phyloP scores from a whole-genome alignment of 495 filamentous ascomycete genomes.

The Penicillium angulare region DNA sequence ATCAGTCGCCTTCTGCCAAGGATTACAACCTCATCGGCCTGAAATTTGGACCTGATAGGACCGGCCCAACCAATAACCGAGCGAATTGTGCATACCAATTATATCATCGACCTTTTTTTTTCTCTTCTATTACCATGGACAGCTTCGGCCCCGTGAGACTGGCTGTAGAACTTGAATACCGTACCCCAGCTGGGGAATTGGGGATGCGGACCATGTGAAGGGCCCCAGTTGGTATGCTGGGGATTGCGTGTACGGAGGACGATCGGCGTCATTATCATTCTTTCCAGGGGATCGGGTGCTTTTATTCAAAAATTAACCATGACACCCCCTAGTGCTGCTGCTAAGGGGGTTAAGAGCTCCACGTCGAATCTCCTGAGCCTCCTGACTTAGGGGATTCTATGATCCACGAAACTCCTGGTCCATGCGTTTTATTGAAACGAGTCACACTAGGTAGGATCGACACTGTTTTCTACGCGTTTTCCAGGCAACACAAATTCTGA shows the following conservation, averaged over 20 bases:
- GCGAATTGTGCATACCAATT: background rate
- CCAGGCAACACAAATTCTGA: background rate
- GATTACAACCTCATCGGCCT: background rate
- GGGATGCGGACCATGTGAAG: background rate
- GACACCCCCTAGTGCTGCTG: background rate
- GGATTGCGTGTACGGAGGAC: background rate
- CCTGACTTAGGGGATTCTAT: background rate
- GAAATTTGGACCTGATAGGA: background rate
- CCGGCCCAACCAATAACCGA: background rate
- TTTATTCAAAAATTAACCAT: background rate
- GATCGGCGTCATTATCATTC: background rate
- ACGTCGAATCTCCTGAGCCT: background rate
- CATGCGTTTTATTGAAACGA: conserved; percentile 15
- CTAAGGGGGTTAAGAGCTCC: background rate
- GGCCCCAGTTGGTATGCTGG: background rate
- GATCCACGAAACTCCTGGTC: conserved; percentile 3
- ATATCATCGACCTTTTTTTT: background rate
- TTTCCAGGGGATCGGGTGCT: background rate
- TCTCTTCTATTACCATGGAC: too few relatives aligned
- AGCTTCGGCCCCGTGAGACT: background rate
- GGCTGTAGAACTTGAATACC: too few relatives aligned
- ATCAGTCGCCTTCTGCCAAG: too few relatives aligned
- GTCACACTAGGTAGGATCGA: background rate
- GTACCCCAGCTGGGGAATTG: background rate
- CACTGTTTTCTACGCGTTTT: background rate